A percentile compares a stretch with the other conserved stretches of the same genome.
phyloP scores from a whole-genome alignment of 768 basidiomycete genomes.

The Leccinum imitatum region DNA sequence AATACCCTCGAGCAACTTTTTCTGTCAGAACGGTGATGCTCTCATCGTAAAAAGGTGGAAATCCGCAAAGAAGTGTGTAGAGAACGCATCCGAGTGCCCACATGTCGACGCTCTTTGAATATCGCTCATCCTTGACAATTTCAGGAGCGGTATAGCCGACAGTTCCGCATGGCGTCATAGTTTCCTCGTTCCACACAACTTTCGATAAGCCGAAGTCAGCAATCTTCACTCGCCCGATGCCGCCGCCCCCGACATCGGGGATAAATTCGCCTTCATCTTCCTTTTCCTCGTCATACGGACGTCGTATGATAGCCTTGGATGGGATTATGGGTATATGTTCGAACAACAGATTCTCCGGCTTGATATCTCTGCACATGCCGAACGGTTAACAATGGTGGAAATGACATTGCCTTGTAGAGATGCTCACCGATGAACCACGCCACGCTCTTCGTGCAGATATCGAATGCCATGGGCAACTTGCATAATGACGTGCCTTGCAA shows the following conservation, averaged over 20 bases:
- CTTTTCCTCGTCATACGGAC: conserved; percentile 97
- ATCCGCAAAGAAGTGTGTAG: conserved; percentile 96
- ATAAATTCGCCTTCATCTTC: conserved; percentile 98
- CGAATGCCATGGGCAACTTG: conserved; percentile 94
- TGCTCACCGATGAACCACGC: conserved; percentile 86
- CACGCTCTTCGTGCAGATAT: conserved; percentile 95
- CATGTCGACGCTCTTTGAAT: conserved; percentile 98
- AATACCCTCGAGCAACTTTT: conserved; percentile 96
- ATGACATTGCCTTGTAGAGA: neutral
- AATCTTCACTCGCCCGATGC: conserved; percentile 97
- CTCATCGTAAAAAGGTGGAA: conserved; percentile 98
- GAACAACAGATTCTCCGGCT: conserved; percentile 96
- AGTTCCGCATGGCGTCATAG: conserved; percentile 99
- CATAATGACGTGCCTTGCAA: conserved; percentile 95
- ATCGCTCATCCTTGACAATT: conserved; percentile 98
- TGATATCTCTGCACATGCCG: conserved; percentile 68
- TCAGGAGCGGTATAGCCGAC: conserved; percentile 99
- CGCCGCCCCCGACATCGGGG: conserved; percentile 90
- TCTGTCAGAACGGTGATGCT: conserved; percentile 97
- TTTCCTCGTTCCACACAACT: conserved; percentile 98
- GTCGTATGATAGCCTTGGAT: conserved; percentile 66
- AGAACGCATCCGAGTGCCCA: conserved; percentile 99
- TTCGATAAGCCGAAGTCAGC: conserved; percentile 98
- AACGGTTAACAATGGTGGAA: neutral
- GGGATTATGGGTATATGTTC: conserved; percentile 90